phyloP scores from a whole-genome alignment of 345 rosid species.

The Brassica nigra region DNA sequence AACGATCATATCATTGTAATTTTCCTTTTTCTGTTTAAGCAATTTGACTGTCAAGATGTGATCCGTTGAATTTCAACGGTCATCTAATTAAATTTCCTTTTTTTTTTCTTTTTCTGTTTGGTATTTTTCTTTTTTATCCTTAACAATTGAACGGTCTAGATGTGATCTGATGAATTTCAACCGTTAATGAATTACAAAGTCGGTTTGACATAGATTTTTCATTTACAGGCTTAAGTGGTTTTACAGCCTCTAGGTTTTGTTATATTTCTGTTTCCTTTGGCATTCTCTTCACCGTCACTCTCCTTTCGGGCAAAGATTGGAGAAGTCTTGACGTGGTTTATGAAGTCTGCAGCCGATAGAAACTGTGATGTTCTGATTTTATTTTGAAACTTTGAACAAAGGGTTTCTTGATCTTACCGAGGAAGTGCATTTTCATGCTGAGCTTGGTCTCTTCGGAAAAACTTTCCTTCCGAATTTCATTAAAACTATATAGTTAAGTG shows the following conservation, averaged over 20 bases:
- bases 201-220: neutral
- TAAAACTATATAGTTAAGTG: constrained; percentile 58
- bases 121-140: neutral
- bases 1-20: neutral
- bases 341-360: too few relatives aligned
- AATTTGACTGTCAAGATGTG: neutral
- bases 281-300: too few relatives aligned
- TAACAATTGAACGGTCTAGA: neutral
- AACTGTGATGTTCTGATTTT: too few relatives aligned
- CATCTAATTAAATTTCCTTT: neutral
- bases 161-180: neutral
- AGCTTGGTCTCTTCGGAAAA: constrained; percentile 70
- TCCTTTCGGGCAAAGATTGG: too few relatives aligned
- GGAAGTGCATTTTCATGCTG: constrained; percentile 52
- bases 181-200: neutral
- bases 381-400: too few relatives aligned
- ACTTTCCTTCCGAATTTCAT: constrained; percentile 70
- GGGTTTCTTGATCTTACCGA: constrained; percentile 62
- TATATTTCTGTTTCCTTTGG: neutral
- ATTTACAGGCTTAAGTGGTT: neutral
- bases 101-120: neutral
- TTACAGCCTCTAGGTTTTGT: neutral
- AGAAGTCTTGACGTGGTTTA: too few relatives aligned
- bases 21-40: neutral
- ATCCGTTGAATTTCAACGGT: neutral